These are phyloP conservation scores for Toxoplasma gondii DNA, from an alignment of 169 alveolate species.

Conservation along the genomic window DNA sequence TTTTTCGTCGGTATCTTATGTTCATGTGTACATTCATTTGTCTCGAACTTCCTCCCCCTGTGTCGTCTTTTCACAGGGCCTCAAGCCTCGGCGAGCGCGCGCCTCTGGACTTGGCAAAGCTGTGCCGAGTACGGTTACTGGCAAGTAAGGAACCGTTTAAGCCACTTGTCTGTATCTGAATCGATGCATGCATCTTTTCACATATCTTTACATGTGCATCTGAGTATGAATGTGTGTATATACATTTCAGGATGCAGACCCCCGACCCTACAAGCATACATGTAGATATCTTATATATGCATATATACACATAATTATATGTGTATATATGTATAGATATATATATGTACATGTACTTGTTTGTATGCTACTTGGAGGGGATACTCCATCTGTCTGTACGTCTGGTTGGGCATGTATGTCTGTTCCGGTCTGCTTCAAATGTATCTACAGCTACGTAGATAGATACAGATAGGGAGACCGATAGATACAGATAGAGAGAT, in stretches of 20 bases:
- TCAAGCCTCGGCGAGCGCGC: background rate
- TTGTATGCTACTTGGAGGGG: background rate
- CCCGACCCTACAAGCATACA: too few species aligned
- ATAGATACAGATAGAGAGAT: too few species aligned
- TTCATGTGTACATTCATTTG: background rate
- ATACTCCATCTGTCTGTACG: background rate
- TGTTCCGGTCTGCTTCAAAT: too few species aligned
- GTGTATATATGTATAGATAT: too few species aligned
- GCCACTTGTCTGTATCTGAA: too few species aligned
- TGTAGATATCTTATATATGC: background rate
- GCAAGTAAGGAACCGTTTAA: background rate
- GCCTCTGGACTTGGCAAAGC: background rate
- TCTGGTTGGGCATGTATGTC: background rate
- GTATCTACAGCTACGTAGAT: too few species aligned
- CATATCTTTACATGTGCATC: background rate
- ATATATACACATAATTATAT: too few species aligned
- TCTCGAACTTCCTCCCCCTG: background rate
- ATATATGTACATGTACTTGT: too few species aligned
- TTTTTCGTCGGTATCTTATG: background rate
- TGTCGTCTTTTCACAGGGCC: background rate
- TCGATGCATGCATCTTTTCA: background rate
- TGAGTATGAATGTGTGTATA: too few species aligned
- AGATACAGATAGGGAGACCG: too few species aligned
- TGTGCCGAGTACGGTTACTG: slow-evolving; percentile 54
- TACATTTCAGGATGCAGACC: too few species aligned